Evolutionary conservation across 441 rosid species (phyloP).

Genomic region (Manihot esculenta): DNA sequence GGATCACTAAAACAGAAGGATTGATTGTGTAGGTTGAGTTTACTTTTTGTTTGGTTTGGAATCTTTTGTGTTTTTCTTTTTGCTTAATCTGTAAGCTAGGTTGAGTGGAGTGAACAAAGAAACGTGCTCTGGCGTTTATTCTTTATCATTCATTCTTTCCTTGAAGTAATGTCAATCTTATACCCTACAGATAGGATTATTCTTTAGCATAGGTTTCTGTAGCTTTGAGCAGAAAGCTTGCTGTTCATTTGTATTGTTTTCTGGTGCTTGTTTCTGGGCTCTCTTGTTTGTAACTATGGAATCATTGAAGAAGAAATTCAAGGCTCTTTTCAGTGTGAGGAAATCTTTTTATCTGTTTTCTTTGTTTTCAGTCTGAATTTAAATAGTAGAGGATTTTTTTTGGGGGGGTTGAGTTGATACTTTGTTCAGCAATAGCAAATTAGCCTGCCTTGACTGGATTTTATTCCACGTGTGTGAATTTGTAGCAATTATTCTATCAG

Average conservation of each 20-base stretch:
- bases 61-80: slow-evolving; percentile 34
- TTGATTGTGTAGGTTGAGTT: slow-evolving; percentile 12
- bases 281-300: slow-evolving; percentile 26
- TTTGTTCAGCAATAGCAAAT: neutral
- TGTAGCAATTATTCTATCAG: neutral
- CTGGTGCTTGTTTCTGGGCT: slow-evolving; percentile 33
- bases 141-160: slow-evolving; percentile 38
- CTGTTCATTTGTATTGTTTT: slow-evolving; percentile 35
- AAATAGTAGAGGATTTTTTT: neutral
- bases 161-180: slow-evolving; percentile 31
- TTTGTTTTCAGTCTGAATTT: neutral
- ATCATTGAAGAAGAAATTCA: slow-evolving; percentile 39
- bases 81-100: slow-evolving; percentile 48
- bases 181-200: slow-evolving; percentile 21
- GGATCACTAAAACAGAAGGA: neutral
- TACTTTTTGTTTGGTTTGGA: slow-evolving; percentile 30
- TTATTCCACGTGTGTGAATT: neutral
- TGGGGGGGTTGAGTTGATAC: neutral
- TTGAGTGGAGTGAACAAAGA: slow-evolving; percentile 26
- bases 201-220: slow-evolving; percentile 24
- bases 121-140: slow-evolving; percentile 20
- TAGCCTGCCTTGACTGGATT: neutral
- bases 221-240: slow-evolving; percentile 30
- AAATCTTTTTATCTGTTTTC: neutral
- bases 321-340: slow-evolving; percentile 39